These are phyloP conservation scores for Abrus precatorius DNA, from an alignment of 306 rosid genomes.

Conservation along the genomic window DNA sequence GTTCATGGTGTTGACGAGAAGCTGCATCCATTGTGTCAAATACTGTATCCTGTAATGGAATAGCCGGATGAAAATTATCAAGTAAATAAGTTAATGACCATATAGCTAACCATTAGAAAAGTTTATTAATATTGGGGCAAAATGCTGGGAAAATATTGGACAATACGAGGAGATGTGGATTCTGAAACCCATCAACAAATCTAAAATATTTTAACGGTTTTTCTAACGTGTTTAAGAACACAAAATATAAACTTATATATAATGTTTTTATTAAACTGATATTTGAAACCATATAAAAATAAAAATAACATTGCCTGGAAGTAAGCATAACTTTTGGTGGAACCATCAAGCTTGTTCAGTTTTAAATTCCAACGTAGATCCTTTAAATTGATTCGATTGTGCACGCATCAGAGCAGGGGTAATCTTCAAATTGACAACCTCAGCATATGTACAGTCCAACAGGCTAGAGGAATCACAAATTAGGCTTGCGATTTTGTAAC, in stretches of 20 bases:
- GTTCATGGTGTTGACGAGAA: no score
- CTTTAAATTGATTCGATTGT: neutral
- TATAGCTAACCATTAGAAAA: no score
- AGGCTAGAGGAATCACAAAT: no score
- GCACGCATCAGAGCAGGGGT: neutral
- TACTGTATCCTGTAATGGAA: conserved; percentile 81
- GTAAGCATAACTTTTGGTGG: neutral
- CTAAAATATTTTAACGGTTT: no score
- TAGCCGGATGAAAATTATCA: no score
- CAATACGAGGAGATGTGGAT: conserved; percentile 30
- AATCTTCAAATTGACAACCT: conserved; percentile 19
- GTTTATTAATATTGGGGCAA: conserved; percentile 4
- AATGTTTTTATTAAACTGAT: no score
- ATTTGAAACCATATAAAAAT: conserved; percentile 9
- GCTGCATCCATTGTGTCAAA: no score
- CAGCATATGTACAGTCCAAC: conserved; percentile 26
- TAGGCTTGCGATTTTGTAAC: no score
- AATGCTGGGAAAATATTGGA: conserved; percentile 30
- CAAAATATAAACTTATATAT: no score
- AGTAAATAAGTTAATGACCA: no score
- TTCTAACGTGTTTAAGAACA: no score
- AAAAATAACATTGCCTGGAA: neutral
- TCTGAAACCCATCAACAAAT: neutral
- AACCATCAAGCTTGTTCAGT: conserved; percentile 10
- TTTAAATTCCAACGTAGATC: neutral